Evolutionary conservation across 345 rosid genomes (phyloP).

Genomic region (Pelargonium nanum): DNA sequence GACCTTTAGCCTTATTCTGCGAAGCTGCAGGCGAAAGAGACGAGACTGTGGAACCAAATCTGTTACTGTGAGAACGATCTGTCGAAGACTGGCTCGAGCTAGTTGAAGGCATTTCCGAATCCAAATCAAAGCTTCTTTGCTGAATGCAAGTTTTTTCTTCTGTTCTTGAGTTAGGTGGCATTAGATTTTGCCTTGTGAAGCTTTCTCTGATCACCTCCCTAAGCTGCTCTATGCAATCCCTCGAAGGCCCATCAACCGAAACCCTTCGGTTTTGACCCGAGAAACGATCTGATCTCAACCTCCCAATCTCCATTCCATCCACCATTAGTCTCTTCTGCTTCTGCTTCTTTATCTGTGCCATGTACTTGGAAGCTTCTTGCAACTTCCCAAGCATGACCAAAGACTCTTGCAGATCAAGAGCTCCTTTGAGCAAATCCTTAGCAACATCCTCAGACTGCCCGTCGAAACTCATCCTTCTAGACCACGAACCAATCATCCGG

Average conservation of each 20-base stretch:
- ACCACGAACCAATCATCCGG: slow-evolving; percentile 51
- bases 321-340: slow-evolving; percentile 22
- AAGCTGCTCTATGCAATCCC: slow-evolving; percentile 54
- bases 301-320: slow-evolving; percentile 25
- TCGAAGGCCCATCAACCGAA: slow-evolving; percentile 38
- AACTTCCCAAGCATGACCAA: slow-evolving; percentile 58
- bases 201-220: slow-evolving; percentile 45
- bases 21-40: slow-evolving; percentile 21
- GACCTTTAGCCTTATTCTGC: slow-evolving; percentile 26
- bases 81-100: slow-evolving; percentile 56
- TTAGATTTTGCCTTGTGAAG: slow-evolving; percentile 51
- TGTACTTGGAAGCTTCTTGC: slow-evolving; percentile 56
- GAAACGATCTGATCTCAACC: slow-evolving; percentile 12
- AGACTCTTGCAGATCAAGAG: slow-evolving; percentile 83
- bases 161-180: slow-evolving; percentile 12
- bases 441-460: slow-evolving; percentile 50
- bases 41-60: slow-evolving; percentile 28
- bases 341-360: slow-evolving; percentile 41
- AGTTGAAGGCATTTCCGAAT: slow-evolving; percentile 47
- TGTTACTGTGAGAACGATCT: slow-evolving; percentile 9
- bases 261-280: slow-evolving; percentile 20
- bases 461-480: slow-evolving; percentile 32
- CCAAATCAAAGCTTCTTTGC: slow-evolving; percentile 25
- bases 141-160: slow-evolving; percentile 18
- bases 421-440: slow-evolving; percentile 63